Conservation (phyloP, 2,329 filamentous ascomycete species). For the Trichophyton rubrum region DNA sequence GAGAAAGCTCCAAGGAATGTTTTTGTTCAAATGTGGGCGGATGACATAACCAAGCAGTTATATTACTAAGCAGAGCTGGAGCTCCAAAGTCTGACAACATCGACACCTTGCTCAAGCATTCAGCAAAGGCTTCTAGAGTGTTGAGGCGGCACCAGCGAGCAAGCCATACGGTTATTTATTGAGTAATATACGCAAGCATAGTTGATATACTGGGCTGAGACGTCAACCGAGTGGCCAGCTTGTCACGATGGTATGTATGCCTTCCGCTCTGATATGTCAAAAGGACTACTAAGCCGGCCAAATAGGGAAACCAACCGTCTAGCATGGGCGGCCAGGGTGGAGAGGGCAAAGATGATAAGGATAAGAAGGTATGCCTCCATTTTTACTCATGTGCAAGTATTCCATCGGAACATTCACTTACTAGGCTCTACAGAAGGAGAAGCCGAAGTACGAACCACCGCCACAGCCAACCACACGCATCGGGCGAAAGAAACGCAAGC, state of each 20-base stretch:
- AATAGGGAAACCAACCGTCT: slow-evolving; percentile 51
- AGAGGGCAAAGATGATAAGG: slow-evolving; percentile 72
- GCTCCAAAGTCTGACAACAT: no score
- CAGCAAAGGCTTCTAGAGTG: no score
- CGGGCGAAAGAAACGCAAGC: slow-evolving; percentile 97
- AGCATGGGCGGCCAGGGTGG: slow-evolving; percentile 64
- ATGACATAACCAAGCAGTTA: no score
- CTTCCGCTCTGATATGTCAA: slow-evolving; percentile 5
- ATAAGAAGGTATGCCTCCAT: slow-evolving; percentile 65
- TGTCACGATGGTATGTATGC: slow-evolving; percentile 25
- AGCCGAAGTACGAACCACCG: slow-evolving; percentile 99
- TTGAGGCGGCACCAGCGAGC: no score
- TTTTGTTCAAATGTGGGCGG: no score
- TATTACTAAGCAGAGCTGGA: no score
- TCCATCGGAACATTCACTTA: slow-evolving; percentile 12
- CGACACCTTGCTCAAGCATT: no score
- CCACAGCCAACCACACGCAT: slow-evolving; percentile 93
- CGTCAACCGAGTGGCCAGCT: slow-evolving; percentile 10
- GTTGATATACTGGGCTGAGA: no score
- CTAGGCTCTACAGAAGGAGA: slow-evolving; percentile 65
- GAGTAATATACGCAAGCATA: no score
- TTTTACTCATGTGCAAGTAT: neutral
- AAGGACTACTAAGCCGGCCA: slow-evolving; percentile 15
- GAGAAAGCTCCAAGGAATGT: no score
- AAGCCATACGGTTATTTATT: no score